Evolutionary conservation across 129 eudicot genomes (phyloP), one percentile per base, ranked within the genome.

Genomic region (Solidago caesia): DNA sequence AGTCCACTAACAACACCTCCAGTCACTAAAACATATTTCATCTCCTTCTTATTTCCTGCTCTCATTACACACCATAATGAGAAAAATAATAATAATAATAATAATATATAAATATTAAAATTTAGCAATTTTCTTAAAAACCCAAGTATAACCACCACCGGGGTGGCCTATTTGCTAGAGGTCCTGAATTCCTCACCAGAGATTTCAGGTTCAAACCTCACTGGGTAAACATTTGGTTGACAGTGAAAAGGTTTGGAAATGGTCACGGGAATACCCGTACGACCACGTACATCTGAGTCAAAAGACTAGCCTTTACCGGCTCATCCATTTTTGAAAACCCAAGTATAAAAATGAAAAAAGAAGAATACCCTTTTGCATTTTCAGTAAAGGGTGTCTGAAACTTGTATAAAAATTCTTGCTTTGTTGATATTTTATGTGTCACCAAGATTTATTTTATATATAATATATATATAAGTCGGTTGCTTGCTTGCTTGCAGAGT

Each of bases 1-100:
- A 91, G 85, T 4, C 97, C 97, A 64, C 97, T 91, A 44, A 91
- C 97, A 47, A 91, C 97, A 44, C 97, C 97, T 41, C 97, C 97
- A 2, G 95, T 88, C 52, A 91, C 97, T 80, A 91, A 79, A 5
- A 88, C 91, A 55, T 91, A 91, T 82, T 91, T 91, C 97, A 91
- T 88, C 77, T 74, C 70, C 59, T 65, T 59, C 67, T 67, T 67
- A 42, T 42, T 63, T 53, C 77, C 76, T 62, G 64, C 77, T 15
- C 7, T 46, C 82, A 78, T 78, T 66, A 33, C 39, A 75, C 61
- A 46, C 44, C 67, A 15, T 21, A 74, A 66, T 33, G 39, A 21
- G 21, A 21, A 21, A 2, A 33, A 33, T 33, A 69, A 67, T n/a
- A 39, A 4, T 12, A 33, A 63, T 2, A 13, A 5, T 8, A 58